Percentiles rank a stretch among this genome's conserved stretches.
These are phyloP conservation scores for Coniochaeta hoffmannii DNA, from an alignment of 2,329 filamentous ascomycete genomes.

Conservation along the genomic window DNA sequence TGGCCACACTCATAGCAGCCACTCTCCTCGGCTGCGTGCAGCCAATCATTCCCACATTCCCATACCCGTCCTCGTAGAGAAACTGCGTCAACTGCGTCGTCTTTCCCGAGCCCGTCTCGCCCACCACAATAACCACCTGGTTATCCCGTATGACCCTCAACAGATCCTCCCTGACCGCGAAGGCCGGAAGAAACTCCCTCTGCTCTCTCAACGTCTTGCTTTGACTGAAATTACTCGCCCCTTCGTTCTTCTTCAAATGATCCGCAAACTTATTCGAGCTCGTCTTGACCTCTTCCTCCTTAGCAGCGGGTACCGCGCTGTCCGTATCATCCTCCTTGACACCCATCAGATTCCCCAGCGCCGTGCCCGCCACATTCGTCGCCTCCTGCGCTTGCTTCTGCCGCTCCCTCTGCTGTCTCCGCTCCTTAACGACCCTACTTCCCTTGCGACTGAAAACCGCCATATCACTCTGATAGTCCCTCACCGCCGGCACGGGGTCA, in stretches of 20 bases:
- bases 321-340: constrained; percentile 91
- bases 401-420: constrained; percentile 83
- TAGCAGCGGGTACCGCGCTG: constrained; percentile 71
- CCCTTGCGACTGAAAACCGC: constrained; percentile 95
- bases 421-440: constrained; percentile 85
- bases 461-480: constrained; percentile 96
- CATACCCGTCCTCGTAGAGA: constrained; percentile 90
- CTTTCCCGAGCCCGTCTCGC: constrained; percentile 95
- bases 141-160: constrained; percentile 91
- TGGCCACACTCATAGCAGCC: constrained; percentile 97
- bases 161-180: constrained; percentile 90
- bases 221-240: constrained; percentile 85
- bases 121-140: constrained; percentile 93
- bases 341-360: constrained; percentile 90
- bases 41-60: constrained; percentile 79
- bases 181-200: constrained; percentile 86
- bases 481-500: constrained; percentile 87
- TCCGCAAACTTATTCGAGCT: constrained; percentile 71
- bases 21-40: constrained; percentile 96
- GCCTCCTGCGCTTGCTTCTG: constrained; percentile 93
- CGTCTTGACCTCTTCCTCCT: constrained; percentile 55
- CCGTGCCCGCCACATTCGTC: constrained; percentile 85
- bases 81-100: constrained; percentile 97
- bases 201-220: constrained; percentile 88
- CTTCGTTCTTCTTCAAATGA: constrained; percentile 81